phyloP scores from a whole-genome alignment of 1,139 yeast genomes.

The Kazachstania sp. region DNA sequence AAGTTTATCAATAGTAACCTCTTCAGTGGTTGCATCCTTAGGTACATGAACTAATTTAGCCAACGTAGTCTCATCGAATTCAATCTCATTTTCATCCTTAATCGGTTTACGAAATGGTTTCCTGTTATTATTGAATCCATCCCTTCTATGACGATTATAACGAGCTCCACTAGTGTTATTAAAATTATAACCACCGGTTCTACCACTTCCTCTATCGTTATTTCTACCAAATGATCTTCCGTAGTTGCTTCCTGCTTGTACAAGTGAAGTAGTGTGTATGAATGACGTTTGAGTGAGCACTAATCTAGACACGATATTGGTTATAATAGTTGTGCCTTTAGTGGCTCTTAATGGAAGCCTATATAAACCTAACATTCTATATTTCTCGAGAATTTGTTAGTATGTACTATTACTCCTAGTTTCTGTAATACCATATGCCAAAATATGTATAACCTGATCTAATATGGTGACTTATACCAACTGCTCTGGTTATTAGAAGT shows the following conservation, averaged over 20 bases:
- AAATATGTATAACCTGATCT: too few species aligned
- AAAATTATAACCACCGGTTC: slow-evolving; percentile 1
- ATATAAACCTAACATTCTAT: not conserved
- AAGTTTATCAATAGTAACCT: slow-evolving; percentile 22
- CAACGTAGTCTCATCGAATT: slow-evolving; percentile 9
- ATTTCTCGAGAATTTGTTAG: not conserved
- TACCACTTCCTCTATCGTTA: slow-evolving; percentile 1
- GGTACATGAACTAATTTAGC: slow-evolving; percentile 18
- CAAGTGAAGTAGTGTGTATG: not conserved
- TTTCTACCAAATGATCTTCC: not conserved
- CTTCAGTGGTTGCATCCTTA: slow-evolving; percentile 11
- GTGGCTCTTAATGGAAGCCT: not conserved
- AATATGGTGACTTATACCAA: too few species aligned
- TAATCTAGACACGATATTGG: too few species aligned
- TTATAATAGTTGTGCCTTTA: too few species aligned
- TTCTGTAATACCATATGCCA: too few species aligned
- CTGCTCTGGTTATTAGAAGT: too few species aligned
- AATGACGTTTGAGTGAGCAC: too few species aligned
- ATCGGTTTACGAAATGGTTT: not conserved
- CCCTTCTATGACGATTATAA: slow-evolving; percentile 1
- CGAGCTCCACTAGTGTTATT: not conserved
- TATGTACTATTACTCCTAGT: not conserved
- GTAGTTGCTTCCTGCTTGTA: not conserved
- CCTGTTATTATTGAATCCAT: slow-evolving; percentile 1
- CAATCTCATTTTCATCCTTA: slow-evolving; percentile 8